Evolutionary conservation across 225 moss, liverwort and hornwort genomes (phyloP).

Genomic region (Takakia lepidozioides): DNA sequence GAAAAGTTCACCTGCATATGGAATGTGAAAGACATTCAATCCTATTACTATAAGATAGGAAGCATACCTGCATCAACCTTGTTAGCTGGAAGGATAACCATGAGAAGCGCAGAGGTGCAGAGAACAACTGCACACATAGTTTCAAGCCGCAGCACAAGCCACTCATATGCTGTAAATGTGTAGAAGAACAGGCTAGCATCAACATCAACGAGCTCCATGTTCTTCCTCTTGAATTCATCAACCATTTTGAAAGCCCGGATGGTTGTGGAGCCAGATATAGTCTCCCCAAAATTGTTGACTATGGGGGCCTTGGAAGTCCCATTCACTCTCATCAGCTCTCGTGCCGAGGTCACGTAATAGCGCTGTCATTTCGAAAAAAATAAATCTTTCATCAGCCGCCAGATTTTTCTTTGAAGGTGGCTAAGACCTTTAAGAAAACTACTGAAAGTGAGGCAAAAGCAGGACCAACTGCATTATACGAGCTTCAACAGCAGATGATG

Average conservation of each 20-base stretch:
- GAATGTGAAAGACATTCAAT: too few species aligned
- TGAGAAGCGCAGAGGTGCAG: constrained; percentile 32
- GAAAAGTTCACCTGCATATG: too few species aligned
- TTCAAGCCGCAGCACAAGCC: constrained; percentile 40
- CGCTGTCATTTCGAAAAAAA: too few species aligned
- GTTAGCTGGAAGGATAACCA: constrained; percentile 18
- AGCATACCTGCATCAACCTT: constrained; percentile 15
- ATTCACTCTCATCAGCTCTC: constrained; percentile 46
- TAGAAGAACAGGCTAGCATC: constrained; percentile 38
- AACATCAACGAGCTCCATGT: constrained; percentile 17
- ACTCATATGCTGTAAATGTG: constrained; percentile 40
- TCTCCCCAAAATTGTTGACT: constrained; percentile 50
- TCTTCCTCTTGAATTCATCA: constrained; percentile 18
- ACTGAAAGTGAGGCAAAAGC: too few species aligned
- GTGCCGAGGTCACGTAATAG: constrained; percentile 39
- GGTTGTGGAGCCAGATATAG: constrained; percentile 34
- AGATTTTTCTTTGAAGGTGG: too few species aligned
- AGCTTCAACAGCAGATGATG: too few species aligned
- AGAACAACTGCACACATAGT: constrained; percentile 25
- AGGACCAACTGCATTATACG: background rate
- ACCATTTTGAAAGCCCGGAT: constrained; percentile 36
- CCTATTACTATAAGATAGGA: background rate
- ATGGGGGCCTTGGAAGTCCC: constrained; percentile 52
- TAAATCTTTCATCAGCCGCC: too few species aligned
- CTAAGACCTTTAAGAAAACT: too few species aligned